Evolutionary conservation across 1,284 basidiomycete species (phyloP).

Genomic region (Sanghuangporus sanghuang): DNA sequence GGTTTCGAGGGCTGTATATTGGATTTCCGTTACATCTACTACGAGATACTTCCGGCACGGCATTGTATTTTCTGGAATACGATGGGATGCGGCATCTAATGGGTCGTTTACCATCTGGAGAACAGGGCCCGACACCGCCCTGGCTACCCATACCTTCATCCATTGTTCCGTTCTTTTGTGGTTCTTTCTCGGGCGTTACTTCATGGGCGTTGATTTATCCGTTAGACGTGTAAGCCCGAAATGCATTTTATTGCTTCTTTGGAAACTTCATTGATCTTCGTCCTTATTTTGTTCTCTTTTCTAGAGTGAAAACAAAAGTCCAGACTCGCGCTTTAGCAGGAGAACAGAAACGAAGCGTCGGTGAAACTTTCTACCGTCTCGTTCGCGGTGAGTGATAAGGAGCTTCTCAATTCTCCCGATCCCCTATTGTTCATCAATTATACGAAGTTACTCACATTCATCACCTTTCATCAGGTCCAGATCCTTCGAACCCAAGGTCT

Average conservation of each 20-base stretch:
- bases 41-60: constrained; percentile 77
- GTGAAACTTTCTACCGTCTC: constrained; percentile 72
- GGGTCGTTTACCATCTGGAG: constrained; percentile 63
- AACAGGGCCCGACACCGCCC: constrained; percentile 67
- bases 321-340: constrained; percentile 85
- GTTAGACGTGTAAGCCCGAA: constrained; percentile 63
- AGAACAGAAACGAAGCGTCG: constrained; percentile 58
- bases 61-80: constrained; percentile 84
- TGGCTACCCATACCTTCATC: constrained; percentile 77
- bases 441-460: background rate
- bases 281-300: constrained; percentile 7
- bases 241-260: background rate
- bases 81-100: constrained; percentile 78
- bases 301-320: constrained; percentile 87
- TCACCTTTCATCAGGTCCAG: constrained; percentile 48
- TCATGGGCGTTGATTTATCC: constrained; percentile 85
- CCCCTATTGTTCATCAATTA: background rate
- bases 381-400: constrained; percentile 51
- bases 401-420: background rate
- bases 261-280: background rate
- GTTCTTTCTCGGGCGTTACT: constrained; percentile 77
- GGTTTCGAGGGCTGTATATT: constrained; percentile 74
- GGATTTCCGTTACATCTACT: constrained; percentile 80
- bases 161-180: constrained; percentile 80
- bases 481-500: constrained; percentile 67